These are phyloP conservation scores for Gamarada debralockiae DNA, from an alignment of 495 filamentous ascomycete species.

Conservation along the genomic window DNA sequence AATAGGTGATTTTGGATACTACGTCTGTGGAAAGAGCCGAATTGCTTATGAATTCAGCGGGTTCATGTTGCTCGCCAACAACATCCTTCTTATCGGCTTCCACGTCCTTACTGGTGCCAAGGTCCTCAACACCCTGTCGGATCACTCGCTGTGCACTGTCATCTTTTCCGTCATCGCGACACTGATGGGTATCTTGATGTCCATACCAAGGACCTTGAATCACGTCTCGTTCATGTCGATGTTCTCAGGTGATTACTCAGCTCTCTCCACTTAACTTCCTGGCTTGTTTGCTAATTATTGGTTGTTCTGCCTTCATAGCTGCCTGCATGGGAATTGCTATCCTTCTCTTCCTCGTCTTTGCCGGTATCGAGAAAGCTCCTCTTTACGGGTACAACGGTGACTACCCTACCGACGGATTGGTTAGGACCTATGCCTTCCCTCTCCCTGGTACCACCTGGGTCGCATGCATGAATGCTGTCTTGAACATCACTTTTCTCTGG, in stretches of 20 bases:
- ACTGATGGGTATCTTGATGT: constrained; percentile 34
- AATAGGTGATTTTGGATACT: constrained; percentile 36
- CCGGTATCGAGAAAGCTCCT: constrained; percentile 38
- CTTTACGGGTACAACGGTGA: constrained; percentile 29
- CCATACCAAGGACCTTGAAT: constrained; percentile 35
- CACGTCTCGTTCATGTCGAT: constrained; percentile 45
- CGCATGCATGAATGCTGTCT: constrained; percentile 41
- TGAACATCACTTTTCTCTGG: constrained; percentile 45
- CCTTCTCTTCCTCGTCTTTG: constrained; percentile 43
- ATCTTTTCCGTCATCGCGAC: constrained; percentile 33
- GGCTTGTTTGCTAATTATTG: not conserved
- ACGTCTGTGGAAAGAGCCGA: constrained; percentile 35
- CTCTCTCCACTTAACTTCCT: not conserved
- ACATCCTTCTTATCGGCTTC: constrained; percentile 43
- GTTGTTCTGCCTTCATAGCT: constrained; percentile 15
- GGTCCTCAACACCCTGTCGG: constrained; percentile 46
- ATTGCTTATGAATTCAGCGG: constrained; percentile 36
- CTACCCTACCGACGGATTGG: constrained; percentile 36
- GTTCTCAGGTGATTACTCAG: constrained; percentile 27
- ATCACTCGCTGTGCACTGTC: constrained; percentile 45
- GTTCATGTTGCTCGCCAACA: constrained; percentile 42
- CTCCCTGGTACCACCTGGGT: constrained; percentile 41
- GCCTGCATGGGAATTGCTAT: constrained; percentile 42
- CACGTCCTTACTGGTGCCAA: constrained; percentile 47
- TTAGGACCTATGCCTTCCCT: constrained; percentile 42